Evolutionary conservation across 345 rosid species (phyloP).

Genomic region (Hypericum androsaemum): DNA sequence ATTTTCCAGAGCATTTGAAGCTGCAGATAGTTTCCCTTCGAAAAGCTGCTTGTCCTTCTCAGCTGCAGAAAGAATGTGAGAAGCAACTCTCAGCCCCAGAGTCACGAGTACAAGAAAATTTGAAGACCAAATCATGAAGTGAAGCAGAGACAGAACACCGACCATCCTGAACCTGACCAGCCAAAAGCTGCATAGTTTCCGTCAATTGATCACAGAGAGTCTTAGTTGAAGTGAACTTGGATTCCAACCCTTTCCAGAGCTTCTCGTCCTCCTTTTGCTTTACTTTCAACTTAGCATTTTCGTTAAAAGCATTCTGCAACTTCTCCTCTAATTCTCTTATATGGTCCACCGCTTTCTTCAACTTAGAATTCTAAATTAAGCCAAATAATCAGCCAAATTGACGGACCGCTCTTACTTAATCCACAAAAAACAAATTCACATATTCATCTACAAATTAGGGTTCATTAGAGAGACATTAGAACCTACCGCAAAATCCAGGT

Average conservation of each 20-base stretch:
- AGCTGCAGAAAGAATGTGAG: slow-evolving; percentile 37
- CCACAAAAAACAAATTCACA: slow-evolving; percentile 2
- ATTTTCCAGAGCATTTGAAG: slow-evolving; percentile 32
- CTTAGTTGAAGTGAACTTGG: slow-evolving; percentile 80
- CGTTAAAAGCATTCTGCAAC: slow-evolving; percentile 76
- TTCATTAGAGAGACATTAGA: slow-evolving; percentile 2
- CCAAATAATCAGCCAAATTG: slow-evolving; percentile 9
- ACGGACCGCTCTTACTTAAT: slow-evolving; percentile 7
- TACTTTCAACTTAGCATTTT: slow-evolving; percentile 78
- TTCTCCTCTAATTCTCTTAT: slow-evolving; percentile 60
- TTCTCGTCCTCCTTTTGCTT: slow-evolving; percentile 89
- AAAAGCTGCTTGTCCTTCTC: slow-evolving; percentile 45
- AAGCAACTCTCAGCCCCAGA: slow-evolving; percentile 11
- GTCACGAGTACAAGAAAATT: not conserved
- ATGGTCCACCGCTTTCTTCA: slow-evolving; percentile 63
- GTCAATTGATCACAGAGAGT: slow-evolving; percentile 69
- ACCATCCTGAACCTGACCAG: slow-evolving; percentile 79
- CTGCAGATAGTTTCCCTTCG: slow-evolving; percentile 34
- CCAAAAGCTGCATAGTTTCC: slow-evolving; percentile 68
- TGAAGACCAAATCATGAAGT: not conserved
- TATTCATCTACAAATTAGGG: slow-evolving; percentile 5
- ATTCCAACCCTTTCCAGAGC: slow-evolving; percentile 87
- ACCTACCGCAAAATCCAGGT: slow-evolving; percentile 81
- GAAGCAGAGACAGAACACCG: slow-evolving; percentile 6
- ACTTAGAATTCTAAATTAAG: slow-evolving; percentile 53